phyloP scores from a whole-genome alignment of 2,329 filamentous ascomycete genomes.

The Cadophora sp. region DNA sequence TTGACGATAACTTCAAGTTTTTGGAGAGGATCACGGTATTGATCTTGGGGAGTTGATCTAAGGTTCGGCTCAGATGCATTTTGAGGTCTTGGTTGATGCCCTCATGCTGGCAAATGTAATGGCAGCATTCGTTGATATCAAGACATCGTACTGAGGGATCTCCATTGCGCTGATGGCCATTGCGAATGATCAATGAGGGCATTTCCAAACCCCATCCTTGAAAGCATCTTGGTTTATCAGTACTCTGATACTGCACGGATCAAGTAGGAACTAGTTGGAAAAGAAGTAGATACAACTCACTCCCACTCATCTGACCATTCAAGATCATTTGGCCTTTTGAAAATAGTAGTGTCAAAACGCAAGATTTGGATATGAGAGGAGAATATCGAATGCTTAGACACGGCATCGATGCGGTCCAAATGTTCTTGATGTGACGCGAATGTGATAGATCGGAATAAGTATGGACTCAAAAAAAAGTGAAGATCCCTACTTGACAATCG shows the following conservation, averaged over 20 bases:
- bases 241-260: background rate
- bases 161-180: background rate
- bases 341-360: background rate
- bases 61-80: background rate
- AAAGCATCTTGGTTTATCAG: background rate
- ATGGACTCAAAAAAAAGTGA: slow-evolving; percentile 26
- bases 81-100: slow-evolving; percentile 6
- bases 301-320: background rate
- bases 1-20: background rate
- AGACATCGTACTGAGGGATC: background rate
- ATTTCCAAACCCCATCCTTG: too few relatives aligned
- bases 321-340: background rate
- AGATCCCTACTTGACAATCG: slow-evolving; percentile 23
- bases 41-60: slow-evolving; percentile 1
- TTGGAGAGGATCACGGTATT: slow-evolving; percentile 8
- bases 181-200: too few relatives aligned
- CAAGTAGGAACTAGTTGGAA: background rate
- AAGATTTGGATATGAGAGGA: slow-evolving; percentile 3
- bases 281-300: background rate
- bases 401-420: slow-evolving; percentile 11
- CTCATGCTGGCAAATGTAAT: slow-evolving; percentile 1
- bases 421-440: slow-evolving; percentile 8
- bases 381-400: slow-evolving; percentile 1
- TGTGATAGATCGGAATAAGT: slow-evolving; percentile 24
- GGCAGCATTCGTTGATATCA: background rate